Evolutionary conservation across 2,329 filamentous ascomycete genomes (phyloP).

Genomic region (Venturia pyrina): DNA sequence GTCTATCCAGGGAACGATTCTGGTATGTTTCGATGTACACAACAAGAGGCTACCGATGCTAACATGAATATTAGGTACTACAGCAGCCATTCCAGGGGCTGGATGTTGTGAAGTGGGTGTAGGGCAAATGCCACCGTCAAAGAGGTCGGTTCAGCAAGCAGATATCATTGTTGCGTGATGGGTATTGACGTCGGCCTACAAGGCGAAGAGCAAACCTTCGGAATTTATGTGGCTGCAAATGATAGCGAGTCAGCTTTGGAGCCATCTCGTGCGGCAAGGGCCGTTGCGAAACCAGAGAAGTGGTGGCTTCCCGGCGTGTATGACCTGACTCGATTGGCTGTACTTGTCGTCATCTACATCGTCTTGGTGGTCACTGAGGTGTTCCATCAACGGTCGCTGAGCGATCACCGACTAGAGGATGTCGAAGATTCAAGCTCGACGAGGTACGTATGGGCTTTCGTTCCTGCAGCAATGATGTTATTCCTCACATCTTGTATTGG

Average conservation of each 20-base stretch:
- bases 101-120: no score
- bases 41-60: no score
- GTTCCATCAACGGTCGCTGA: constrained; percentile 2
- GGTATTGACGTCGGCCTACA: neutral
- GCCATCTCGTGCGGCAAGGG: neutral
- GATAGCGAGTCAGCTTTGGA: neutral
- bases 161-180: neutral
- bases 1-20: constrained; percentile 39
- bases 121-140: neutral
- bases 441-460: neutral
- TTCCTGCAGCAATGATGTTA: neutral
- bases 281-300: neutral
- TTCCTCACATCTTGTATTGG: neutral
- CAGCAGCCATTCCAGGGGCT: no score
- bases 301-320: constrained; percentile 7
- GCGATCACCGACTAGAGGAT: neutral
- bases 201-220: neutral
- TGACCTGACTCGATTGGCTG: neutral
- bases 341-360: neutral
- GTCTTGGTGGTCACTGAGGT: constrained; percentile 5
- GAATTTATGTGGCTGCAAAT: neutral
- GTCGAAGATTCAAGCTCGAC: neutral
- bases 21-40: constrained; percentile 19
- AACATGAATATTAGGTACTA: no score
- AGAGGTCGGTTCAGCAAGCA: neutral